Evolutionary conservation across 2,329 filamentous ascomycete species (phyloP).

Genomic region (Canariomyces notabilis): DNA sequence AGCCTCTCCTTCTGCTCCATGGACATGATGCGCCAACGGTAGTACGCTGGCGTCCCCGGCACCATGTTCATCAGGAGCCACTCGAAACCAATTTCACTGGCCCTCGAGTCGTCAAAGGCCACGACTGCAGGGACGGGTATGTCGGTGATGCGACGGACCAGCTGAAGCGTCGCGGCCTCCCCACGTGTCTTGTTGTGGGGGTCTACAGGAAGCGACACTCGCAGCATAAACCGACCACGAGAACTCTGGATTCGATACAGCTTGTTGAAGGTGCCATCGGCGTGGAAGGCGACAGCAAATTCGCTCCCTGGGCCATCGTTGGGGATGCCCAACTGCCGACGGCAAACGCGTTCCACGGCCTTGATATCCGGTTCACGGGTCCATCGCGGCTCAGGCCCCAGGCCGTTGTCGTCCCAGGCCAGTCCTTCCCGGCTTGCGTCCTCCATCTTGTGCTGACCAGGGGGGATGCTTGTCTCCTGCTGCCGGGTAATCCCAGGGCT

Average conservation of each 20-base stretch:
- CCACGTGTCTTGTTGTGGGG: constrained; percentile 25
- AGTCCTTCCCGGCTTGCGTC: constrained; percentile 22
- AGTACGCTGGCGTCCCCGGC: constrained; percentile 24
- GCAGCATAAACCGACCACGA: constrained; percentile 20
- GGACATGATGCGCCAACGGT: constrained; percentile 30
- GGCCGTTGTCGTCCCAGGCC: constrained; percentile 22
- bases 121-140: constrained; percentile 33
- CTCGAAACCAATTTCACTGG: constrained; percentile 35
- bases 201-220: constrained; percentile 28
- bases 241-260: constrained; percentile 25
- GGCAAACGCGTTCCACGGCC: constrained; percentile 23
- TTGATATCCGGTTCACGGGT: constrained; percentile 25
- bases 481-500: neutral
- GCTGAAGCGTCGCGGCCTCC: constrained; percentile 35
- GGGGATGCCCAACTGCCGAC: constrained; percentile 23
- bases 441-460: constrained; percentile 8
- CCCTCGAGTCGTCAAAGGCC: constrained; percentile 28
- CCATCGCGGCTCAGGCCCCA: constrained; percentile 25
- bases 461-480: neutral
- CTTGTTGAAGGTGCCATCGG: constrained; percentile 29
- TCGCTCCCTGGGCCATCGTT: constrained; percentile 8
- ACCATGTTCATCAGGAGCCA: constrained; percentile 36
- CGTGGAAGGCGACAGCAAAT: constrained; percentile 25
- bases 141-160: constrained; percentile 28
- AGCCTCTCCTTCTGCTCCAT: constrained; percentile 31